Base-by-base conservation (phyloP, 345 rosid species). In the Cardamine chenopodiifolia region DNA sequence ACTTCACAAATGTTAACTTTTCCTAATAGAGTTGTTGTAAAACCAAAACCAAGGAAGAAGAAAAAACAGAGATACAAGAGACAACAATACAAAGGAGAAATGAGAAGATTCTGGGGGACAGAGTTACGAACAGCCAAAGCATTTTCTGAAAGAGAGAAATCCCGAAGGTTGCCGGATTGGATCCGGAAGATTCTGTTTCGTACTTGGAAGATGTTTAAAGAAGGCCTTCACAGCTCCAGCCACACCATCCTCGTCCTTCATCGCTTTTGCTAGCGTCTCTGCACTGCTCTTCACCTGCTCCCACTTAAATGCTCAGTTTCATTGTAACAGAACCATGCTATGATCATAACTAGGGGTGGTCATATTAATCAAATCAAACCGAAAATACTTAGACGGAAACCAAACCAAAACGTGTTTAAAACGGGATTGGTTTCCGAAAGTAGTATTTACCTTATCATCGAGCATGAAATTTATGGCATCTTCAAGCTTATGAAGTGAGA, bases 221-320 rank as follows among this genome's bases (percentile, higher is more conserved):
- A 96, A 96, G 17, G 99, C 97, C 65, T 82, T 89, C 48, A 96
- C 98, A 10, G 98, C 99, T 80, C 96, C 98, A n/a, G 85, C 70
- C 56, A 90, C 97, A 62, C 99, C 98, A 62, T 96, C 99, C 80
- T 96, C 99, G 26, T 87, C 83, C 84, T 89, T 86, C 97, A 92
- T 92, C 25, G 91, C 91, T 68, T 89, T 82, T n/a, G 98, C 96
- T 53, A 92, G 90, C 60, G 90, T 90, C 66, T 88, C 85, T 5
- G 97, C 96, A 5, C 72, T 81, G 63, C 85, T 83, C 77, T 92
- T 96, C 78, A 96, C 99, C 99, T 96, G 84, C 1, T 45, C 73
- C 53, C 34, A 68, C 26, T 40, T n/a, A 60, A 25, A 68, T 52
- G 69, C 29, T 75, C 31, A 75, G 74, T 59, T 39, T 50, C 68